Conservation (phyloP, 805 yeast species). For the Yarrowia osloensis region DNA sequence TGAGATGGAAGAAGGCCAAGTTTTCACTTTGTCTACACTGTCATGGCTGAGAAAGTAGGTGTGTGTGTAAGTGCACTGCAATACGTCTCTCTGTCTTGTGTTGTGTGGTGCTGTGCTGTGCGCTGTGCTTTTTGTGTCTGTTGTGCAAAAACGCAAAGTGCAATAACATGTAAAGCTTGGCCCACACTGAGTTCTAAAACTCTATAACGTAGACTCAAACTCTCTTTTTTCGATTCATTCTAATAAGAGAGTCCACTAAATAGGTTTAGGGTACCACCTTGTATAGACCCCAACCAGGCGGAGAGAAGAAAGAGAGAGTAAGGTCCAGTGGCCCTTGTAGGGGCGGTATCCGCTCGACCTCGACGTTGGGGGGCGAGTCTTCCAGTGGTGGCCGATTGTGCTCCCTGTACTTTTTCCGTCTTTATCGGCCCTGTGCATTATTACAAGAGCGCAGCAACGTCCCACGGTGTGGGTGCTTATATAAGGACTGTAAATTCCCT, state of each 20-base stretch:
- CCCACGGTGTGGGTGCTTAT: no score
- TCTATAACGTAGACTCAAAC: slow-evolving; percentile 12
- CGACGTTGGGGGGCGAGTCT: no score
- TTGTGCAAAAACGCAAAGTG: slow-evolving; percentile 22
- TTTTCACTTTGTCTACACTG: slow-evolving; percentile 16
- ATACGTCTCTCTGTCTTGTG: slow-evolving; percentile 14
- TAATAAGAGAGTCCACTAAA: slow-evolving; percentile 9
- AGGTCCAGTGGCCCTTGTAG: slow-evolving; percentile 2
- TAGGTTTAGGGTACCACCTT: slow-evolving; percentile 23
- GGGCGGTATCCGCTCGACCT: not conserved
- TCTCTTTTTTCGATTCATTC: not conserved
- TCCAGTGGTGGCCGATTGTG: no score
- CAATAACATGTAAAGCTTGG: slow-evolving; percentile 3
- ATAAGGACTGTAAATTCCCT: no score
- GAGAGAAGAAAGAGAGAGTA: slow-evolving; percentile 8
- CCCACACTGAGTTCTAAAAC: slow-evolving; percentile 1
- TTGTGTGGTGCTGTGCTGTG: slow-evolving; percentile 27
- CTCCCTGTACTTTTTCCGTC: no score
- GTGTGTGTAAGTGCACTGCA: slow-evolving; percentile 15
- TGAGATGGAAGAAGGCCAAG: slow-evolving; percentile 14
- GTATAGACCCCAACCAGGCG: slow-evolving; percentile 5
- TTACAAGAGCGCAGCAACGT: no score
- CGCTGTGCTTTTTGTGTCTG: slow-evolving; percentile 29
- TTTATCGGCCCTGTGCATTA: no score
- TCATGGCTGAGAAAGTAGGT: slow-evolving; percentile 26